Base-by-base conservation (phyloP, 2,329 filamentous ascomycete genomes). In the Fusarium sp. region DNA sequence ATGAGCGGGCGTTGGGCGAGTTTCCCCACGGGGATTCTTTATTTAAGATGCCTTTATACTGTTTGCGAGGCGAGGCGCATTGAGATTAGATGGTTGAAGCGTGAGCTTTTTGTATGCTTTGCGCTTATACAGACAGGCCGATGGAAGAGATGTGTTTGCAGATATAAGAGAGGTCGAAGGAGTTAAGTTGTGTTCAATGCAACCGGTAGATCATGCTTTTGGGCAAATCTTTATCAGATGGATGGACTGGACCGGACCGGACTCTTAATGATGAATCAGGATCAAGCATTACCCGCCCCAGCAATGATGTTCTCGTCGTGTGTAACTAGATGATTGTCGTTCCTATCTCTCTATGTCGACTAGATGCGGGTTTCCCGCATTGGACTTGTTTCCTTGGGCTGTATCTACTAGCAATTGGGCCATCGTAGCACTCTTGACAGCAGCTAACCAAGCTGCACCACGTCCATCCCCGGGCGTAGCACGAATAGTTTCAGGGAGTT, bases 261-360 rank as follows among this genome's bases (percentile, higher is more conserved):
- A 18, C 26, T 28, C 23, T 58, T 56, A 63, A 56, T 56, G 33
- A 53, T 57, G 37, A 46, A 57, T 23, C 46, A 64, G 57, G 62
- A 44, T 28, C 42, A 68, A 47, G 41, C 77, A 6, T 86, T 31
- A 26, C 11, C 37, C 78, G 68, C 86, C 68, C 72, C 83, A 87
- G 18, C 63, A 70, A 11, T 81, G 9, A 11, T 9, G 20, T 21
- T 83, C 18, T 20, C 15, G 31, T 13, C 29, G 20, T 9, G 9
- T 10, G 11, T 7, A 15, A 18, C 8, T 33, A 15, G 33, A 29
- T 47, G 4, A 37, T 20, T 16, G 9, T n/a, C 8, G 8, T 18
- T 20, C 16, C 48, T 24, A n/a, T 23, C 24, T 28, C 6, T 13
- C 26, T 28, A 16, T 38, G 5, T 23, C 26, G 15, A 9, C 7